These are phyloP conservation scores for Puccinia triticina DNA, from an alignment of 1,284 basidiomycete genomes.

Conservation along the genomic window DNA sequence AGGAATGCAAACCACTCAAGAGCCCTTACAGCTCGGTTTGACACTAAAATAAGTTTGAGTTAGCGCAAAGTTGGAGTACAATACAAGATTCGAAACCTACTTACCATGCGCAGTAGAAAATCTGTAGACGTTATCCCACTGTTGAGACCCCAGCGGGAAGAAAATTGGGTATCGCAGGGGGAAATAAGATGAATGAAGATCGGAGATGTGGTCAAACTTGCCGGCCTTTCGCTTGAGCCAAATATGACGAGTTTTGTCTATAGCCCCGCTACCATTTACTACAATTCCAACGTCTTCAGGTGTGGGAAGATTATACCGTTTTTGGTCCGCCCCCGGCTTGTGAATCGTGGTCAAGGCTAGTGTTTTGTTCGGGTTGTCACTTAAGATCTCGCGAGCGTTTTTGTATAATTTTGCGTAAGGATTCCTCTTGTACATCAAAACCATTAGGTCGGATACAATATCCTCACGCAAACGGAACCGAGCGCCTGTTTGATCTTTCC, in stretches of 20 bases:
- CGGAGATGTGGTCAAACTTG: not conserved
- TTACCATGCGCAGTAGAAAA: too few relatives aligned
- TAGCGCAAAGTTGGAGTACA: not conserved
- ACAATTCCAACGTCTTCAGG: not conserved
- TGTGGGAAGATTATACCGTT: not conserved
- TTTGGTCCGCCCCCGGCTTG: not conserved
- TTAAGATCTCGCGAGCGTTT: too few relatives aligned
- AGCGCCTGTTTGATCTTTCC: too few relatives aligned
- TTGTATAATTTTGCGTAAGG: not conserved
- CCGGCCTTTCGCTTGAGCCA: not conserved
- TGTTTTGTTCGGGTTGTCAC: too few relatives aligned
- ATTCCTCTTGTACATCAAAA: not conserved
- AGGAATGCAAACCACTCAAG: constrained; percentile 27
- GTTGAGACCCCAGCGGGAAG: too few relatives aligned
- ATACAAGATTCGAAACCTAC: too few relatives aligned
- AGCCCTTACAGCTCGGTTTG: not conserved
- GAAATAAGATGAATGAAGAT: too few relatives aligned
- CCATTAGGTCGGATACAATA: not conserved
- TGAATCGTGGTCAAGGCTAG: not conserved
- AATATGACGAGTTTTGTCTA: not conserved
- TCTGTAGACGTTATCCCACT: too few relatives aligned
- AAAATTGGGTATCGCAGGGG: too few relatives aligned
- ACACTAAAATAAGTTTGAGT: not conserved
- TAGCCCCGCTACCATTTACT: not conserved
- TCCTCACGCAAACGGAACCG: too few relatives aligned